Evolutionary conservation across 192 early-diverging fungal genomes (phyloP), one percentile per base, ranked within the genome.

Genomic region (Backusella macrospora): DNA sequence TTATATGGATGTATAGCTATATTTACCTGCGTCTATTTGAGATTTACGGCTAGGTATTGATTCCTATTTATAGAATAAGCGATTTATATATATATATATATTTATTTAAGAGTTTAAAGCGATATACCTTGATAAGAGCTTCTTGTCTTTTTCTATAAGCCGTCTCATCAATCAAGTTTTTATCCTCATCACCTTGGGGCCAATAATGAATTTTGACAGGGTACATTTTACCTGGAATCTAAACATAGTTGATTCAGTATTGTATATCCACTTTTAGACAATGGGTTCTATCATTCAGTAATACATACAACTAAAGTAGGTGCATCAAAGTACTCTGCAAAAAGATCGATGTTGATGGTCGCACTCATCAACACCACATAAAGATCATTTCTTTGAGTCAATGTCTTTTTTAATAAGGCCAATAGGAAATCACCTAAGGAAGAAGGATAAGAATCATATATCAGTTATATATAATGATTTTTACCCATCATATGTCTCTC

Each of bases 361-460:
- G 96, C 96, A 63, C 93, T 95, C 96, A 98, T 98, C 71, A 98
- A 84, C 37, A 98, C 90, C 10, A 98, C 80, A 40, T 86, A 84
- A 10, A 98, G 73, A 65, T 93, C 87, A 23, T 84, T 83, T 14
- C 90, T 83, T 16, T 64, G 68, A 5, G 77, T 71, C 10, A 95
- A 37, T 29, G 92, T 81, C 62, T 88, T 82, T 9, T 89, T 84
- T 21, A 96, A 80, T 42, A 98, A 83, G 49, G 90, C 91, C 47
- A 98, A 84, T 39, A 95, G 81, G 62, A 98, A 86, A 73, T 98
- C 96, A 0, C 92, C 93, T 78, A 92, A 87, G 68, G 39, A 38
- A 47, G 5, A 9, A 16, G 12, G 34, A 44, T 39, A 9, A 16
- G 23, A n/a, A n/a, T n/a, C n/a, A n/a, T n/a, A n/a, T n/a, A n/a